Conservation (phyloP, 768 basidiomycete genomes). For the Russula emetica region DNA sequence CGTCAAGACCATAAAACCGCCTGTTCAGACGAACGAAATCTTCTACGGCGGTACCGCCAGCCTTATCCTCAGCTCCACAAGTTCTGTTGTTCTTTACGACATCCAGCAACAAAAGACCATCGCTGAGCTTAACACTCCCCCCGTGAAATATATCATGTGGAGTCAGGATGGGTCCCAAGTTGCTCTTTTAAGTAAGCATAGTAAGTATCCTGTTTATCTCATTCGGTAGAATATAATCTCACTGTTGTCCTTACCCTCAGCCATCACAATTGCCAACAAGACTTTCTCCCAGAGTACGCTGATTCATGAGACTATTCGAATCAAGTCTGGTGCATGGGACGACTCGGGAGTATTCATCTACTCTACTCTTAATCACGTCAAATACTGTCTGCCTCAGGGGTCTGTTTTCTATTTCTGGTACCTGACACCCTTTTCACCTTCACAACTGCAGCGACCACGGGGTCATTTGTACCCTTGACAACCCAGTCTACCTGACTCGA, state of each 20-base stretch:
- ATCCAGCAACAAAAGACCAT: constrained; percentile 96
- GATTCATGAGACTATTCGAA: constrained; percentile 97
- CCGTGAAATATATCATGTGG: constrained; percentile 98
- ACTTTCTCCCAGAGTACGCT: constrained; percentile 83
- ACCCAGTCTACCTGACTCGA: constrained; percentile 95
- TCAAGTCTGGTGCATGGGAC: constrained; percentile 99
- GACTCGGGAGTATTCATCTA: constrained; percentile 96
- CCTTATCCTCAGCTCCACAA: constrained; percentile 82
- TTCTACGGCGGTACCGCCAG: constrained; percentile 98
- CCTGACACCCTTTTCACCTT: not conserved
- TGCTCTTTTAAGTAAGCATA: constrained; percentile 96
- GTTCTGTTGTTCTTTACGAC: constrained; percentile 88
- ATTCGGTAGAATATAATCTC: constrained; percentile 25
- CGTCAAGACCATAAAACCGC: constrained; percentile 92
- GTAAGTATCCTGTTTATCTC: constrained; percentile 46
- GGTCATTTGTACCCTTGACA: constrained; percentile 97
- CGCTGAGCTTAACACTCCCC: constrained; percentile 90
- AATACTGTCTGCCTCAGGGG: constrained; percentile 96
- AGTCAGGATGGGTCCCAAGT: constrained; percentile 86
- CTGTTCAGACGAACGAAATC: constrained; percentile 93
- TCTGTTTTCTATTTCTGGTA: constrained; percentile 36
- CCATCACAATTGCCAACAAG: constrained; percentile 98
- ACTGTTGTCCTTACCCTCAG: constrained; percentile 39
- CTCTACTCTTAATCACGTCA: constrained; percentile 98
- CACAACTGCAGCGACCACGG: constrained; percentile 75